phyloP scores from a whole-genome alignment of 768 basidiomycete species.

The Coprinellus micaceus region DNA sequence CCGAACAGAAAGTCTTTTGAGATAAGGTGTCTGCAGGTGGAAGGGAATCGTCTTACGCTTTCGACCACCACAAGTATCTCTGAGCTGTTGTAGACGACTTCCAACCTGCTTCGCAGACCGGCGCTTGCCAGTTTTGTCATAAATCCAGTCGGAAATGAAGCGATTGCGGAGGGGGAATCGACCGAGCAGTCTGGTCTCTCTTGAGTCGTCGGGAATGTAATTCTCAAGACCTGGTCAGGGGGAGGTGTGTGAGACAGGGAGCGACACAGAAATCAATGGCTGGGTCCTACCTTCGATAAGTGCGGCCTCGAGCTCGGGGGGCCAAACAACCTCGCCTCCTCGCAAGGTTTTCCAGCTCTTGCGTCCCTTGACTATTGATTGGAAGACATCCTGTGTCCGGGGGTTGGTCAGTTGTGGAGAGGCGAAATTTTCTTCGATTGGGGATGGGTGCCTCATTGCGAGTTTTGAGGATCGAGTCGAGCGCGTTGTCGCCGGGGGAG shows the following conservation, averaged over 20 bases:
- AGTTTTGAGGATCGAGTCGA: constrained; percentile 10
- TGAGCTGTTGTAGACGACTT: constrained; percentile 73
- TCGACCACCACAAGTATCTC: constrained; percentile 72
- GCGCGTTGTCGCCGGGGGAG: not conserved
- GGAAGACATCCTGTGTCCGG: constrained; percentile 55
- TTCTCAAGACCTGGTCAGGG: constrained; percentile 55
- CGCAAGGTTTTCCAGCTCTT: constrained; percentile 75
- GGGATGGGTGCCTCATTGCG: constrained; percentile 8
- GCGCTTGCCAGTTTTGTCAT: constrained; percentile 60
- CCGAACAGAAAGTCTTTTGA: not conserved
- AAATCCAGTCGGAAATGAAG: constrained; percentile 78
- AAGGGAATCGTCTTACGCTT: constrained; percentile 46
- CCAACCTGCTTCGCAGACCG: constrained; percentile 79
- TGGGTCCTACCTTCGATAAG: constrained; percentile 61
- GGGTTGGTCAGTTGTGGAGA: constrained; percentile 28
- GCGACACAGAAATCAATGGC: not conserved
- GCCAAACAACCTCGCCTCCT: constrained; percentile 77
- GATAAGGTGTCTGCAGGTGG: constrained; percentile 4
- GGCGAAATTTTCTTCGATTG: constrained; percentile 19
- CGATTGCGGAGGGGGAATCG: constrained; percentile 77
- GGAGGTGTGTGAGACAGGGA: constrained; percentile 3
- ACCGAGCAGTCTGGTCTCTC: constrained; percentile 69
- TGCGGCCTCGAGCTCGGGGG: constrained; percentile 72
- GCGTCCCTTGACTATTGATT: constrained; percentile 62
- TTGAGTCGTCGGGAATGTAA: constrained; percentile 68